Evolutionary conservation across 2,329 filamentous ascomycete species (phyloP).

Genomic region (Stachybotrys echinatus): DNA sequence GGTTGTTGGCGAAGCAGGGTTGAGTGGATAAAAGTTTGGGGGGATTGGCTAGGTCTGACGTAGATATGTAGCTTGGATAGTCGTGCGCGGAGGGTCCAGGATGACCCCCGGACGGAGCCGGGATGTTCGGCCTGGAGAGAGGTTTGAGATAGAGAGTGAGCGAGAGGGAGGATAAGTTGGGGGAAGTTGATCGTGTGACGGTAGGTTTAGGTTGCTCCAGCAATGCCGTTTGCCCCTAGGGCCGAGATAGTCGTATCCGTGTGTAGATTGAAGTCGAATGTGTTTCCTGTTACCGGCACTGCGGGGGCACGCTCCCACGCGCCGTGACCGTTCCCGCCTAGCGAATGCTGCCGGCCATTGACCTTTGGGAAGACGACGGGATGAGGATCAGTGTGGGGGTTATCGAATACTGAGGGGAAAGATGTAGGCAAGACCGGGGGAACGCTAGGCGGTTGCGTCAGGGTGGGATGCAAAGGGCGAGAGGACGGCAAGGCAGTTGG

Average conservation of each 20-base stretch:
- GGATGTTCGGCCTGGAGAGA: neutral
- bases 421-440: conserved; percentile 4
- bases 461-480: neutral
- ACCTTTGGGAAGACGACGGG: conserved; percentile 22
- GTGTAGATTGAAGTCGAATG: neutral
- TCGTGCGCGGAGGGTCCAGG: neutral
- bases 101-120: neutral
- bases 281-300: conserved; percentile 36
- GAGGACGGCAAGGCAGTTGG: too few relatives aligned
- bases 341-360: conserved; percentile 54
- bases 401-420: conserved; percentile 3
- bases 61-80: neutral
- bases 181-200: neutral
- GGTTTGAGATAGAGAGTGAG: too few relatives aligned
- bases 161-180: neutral
- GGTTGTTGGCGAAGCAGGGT: neutral
- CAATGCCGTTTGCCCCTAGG: neutral
- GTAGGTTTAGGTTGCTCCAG: neutral
- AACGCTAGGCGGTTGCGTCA: too few relatives aligned
- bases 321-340: conserved; percentile 52
- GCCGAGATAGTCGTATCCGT: neutral
- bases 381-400: conserved; percentile 9
- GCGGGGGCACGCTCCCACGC: conserved; percentile 53
- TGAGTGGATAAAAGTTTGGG: neutral
- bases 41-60: neutral